Conservation (phyloP, 352 stramenopile genomes). For the Pythium volutum region DNA sequence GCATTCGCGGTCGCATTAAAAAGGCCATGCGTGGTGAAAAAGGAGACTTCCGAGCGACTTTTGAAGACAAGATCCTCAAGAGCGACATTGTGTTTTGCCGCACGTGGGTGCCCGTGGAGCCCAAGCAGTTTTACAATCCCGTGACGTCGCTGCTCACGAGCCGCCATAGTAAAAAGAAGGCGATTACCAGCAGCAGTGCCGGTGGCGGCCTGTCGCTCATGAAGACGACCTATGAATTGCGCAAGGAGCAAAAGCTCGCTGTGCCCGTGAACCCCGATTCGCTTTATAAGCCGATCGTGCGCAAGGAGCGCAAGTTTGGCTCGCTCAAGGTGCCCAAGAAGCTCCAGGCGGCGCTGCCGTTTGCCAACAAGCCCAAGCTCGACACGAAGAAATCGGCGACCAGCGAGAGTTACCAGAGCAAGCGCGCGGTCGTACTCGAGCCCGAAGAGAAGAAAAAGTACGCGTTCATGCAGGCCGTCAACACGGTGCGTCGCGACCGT, state of each 20-base stretch:
- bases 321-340: slow-evolving; percentile 95
- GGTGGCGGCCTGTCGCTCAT: slow-evolving; percentile 66
- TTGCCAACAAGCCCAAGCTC: slow-evolving; percentile 96
- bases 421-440: slow-evolving; percentile 93
- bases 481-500: slow-evolving; percentile 97
- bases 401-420: slow-evolving; percentile 87
- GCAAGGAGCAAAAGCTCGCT: slow-evolving; percentile 92
- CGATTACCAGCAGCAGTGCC: slow-evolving; percentile 16
- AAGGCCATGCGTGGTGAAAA: slow-evolving; percentile 92
- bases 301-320: slow-evolving; percentile 92
- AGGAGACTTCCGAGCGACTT: slow-evolving; percentile 98
- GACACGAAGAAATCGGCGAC: slow-evolving; percentile 85
- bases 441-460: slow-evolving; percentile 96
- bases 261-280: slow-evolving; percentile 97
- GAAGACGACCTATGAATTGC: slow-evolving; percentile 95
- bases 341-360: slow-evolving; percentile 96
- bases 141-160: slow-evolving; percentile 84
- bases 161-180: slow-evolving; percentile 54
- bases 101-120: slow-evolving; percentile 98
- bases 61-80: slow-evolving; percentile 99
- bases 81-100: slow-evolving; percentile 99
- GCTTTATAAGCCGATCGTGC: slow-evolving; percentile 98
- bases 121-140: slow-evolving; percentile 99
- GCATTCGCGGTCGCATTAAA: slow-evolving; percentile 98
- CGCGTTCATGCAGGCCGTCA: slow-evolving; percentile 96